Conservation (phyloP, 129 eudicot species). For the Pseudognaphalium luteoalbum region DNA sequence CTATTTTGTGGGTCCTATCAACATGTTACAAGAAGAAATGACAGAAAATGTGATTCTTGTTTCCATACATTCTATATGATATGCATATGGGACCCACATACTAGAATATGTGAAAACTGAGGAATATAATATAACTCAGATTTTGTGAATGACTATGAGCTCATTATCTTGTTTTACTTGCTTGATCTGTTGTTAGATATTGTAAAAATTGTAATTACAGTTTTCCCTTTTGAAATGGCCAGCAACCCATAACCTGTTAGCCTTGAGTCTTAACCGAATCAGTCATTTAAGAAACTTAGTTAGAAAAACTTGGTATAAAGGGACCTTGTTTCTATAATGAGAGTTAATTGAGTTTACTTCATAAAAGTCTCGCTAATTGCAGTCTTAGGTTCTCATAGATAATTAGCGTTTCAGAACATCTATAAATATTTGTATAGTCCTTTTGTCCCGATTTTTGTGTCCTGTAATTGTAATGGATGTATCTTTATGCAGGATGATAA, state of each 20-base stretch:
- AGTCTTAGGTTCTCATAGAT: background rate
- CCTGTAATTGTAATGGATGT: constrained; percentile 16
- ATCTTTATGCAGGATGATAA: constrained; percentile 22
- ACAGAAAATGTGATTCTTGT: background rate
- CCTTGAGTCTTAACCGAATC: background rate
- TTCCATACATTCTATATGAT: background rate
- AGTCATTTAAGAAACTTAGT: background rate
- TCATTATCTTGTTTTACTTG: constrained; percentile 18
- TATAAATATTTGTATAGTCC: background rate
- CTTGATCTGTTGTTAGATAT: background rate
- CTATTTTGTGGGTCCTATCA: constrained; percentile 7
- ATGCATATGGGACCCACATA: constrained; percentile 7
- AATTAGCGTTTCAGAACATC: background rate
- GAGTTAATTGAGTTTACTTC: background rate
- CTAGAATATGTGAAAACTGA: constrained; percentile 3
- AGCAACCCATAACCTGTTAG: background rate
- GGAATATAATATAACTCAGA: background rate
- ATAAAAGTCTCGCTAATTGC: background rate
- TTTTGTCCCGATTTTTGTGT: background rate
- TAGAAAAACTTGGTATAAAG: background rate
- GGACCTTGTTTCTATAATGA: background rate
- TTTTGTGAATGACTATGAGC: background rate
- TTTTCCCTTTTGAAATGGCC: background rate
- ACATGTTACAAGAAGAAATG: constrained; percentile 4
- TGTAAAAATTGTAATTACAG: background rate